These are phyloP conservation scores for Cytospora piceicola DNA, from an alignment of 2,329 filamentous ascomycete genomes.

Conservation along the genomic window DNA sequence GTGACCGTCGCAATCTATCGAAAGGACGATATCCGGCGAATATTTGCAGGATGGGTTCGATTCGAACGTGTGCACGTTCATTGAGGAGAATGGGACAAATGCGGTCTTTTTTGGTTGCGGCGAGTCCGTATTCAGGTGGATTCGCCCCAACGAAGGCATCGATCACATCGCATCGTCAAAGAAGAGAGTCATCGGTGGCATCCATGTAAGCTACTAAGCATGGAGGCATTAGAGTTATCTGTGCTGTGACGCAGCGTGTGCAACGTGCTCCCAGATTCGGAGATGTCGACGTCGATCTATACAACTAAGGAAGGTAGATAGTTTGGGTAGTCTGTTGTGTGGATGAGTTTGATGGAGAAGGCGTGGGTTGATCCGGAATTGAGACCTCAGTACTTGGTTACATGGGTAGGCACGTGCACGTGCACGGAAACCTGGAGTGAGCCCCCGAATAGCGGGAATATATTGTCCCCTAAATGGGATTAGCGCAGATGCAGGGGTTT, in stretches of 20 bases:
- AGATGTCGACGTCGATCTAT: not conserved
- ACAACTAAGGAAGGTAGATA: too few species aligned
- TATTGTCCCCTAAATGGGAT: slow-evolving; percentile 1
- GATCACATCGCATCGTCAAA: not conserved
- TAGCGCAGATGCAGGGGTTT: slow-evolving; percentile 10
- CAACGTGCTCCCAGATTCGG: not conserved
- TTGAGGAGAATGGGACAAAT: not conserved
- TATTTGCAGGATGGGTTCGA: not conserved
- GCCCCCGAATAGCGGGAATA: slow-evolving; percentile 4
- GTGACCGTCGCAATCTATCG: too few species aligned
- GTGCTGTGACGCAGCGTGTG: not conserved
- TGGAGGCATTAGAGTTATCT: too few species aligned
- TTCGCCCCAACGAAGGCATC: not conserved
- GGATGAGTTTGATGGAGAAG: not conserved
- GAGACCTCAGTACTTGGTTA: not conserved
- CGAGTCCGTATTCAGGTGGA: not conserved
- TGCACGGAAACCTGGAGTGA: slow-evolving; percentile 7
- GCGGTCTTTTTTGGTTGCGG: not conserved
- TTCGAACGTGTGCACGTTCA: not conserved
- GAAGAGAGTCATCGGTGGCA: not conserved
- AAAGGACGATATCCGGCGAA: not conserved
- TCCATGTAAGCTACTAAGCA: too few species aligned
- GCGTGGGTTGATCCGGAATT: not conserved
- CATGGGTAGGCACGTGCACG: too few species aligned
- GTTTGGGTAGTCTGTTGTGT: not conserved